These are phyloP conservation scores for Casuarina cunninghamiana DNA, from an alignment of 306 rosid genomes.

Conservation along the genomic window DNA sequence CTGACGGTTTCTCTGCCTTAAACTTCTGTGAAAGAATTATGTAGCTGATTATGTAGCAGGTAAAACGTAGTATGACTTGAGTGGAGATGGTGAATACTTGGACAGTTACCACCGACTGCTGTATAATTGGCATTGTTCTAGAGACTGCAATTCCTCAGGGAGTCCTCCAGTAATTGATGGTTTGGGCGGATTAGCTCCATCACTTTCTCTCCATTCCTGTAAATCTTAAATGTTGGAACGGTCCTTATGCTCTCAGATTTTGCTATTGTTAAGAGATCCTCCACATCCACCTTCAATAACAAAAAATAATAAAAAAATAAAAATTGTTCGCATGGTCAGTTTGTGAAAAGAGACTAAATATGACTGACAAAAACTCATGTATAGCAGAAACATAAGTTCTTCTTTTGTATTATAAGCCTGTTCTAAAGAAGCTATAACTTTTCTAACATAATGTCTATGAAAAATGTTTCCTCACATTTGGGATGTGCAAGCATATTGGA, in stretches of 20 bases:
- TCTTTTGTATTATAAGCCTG: too few relatives aligned
- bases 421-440: too few relatives aligned
- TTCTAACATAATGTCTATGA: too few relatives aligned
- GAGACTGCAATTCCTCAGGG: conserved; percentile 51
- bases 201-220: conserved; percentile 76
- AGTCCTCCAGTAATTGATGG: conserved; percentile 72
- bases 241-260: conserved; percentile 67
- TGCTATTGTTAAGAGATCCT: conserved; percentile 61
- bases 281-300: conserved; percentile 68
- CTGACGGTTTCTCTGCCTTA: conserved; percentile 51
- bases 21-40: conserved; percentile 54
- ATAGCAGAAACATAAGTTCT: too few relatives aligned
- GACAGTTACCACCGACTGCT: conserved; percentile 42
- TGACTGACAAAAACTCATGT: neutral
- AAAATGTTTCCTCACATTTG: too few relatives aligned
- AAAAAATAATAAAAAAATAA: conserved; percentile 7
- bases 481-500: too few relatives aligned
- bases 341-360: neutral
- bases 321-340: conserved; percentile 12
- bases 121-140: conserved; percentile 34
- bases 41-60: conserved; percentile 51
- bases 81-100: conserved; percentile 29
- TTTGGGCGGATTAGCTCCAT: conserved; percentile 78
- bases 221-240: conserved; percentile 76
- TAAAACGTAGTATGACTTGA: conserved; percentile 41